Evolutionary conservation across 257 asterid genomes (phyloP), one percentile per base, ranked within the genome.

Genomic region (Eustoma russellianum): DNA sequence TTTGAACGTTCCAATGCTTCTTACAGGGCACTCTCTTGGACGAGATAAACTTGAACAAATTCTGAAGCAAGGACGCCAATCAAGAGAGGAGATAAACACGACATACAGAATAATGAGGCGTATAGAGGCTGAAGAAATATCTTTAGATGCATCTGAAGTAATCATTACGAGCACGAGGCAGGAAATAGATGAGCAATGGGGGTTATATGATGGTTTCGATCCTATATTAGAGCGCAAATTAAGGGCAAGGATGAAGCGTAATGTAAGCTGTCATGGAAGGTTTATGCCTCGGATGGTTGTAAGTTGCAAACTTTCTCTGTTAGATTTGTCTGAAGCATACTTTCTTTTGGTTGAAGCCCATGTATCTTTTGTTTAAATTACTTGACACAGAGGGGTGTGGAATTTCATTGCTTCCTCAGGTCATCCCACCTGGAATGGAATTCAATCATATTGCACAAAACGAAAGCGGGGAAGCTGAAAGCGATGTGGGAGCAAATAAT

Each of bases 361-460:
- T 10, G 19, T 43, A 44, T 10, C 10, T 15, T 12, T 10, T 11
- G 2, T 4, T 45, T 57, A 9, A n/a, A 28, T 17, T 6, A 24
- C 9, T 28, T 41, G 33, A 18, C 34, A 41, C 12, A 18, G 17
- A 19, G 15, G 43, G 8, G 52, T 34, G 14, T 50, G 33, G 6
- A 52, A 52, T 56, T 19, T 14, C 49, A 16, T 50, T 53, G 17
- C 38, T 8, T 45, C 17, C 16, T 35, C 47, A 86, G 95, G 95
- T 83, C 41, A 83, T 86, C 61, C 94, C 95, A 52, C 95, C 95
- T 54, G 95, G 94, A 54, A 83, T 83, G 95, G 95, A 86, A 56
- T 86, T 86, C 56, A 83, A 84, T 35, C 74, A 86, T 68, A 82
- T 81, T 34, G 58, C 53, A 62, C 70, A 78, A 16, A 78, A 57